phyloP scores from a whole-genome alignment of 768 basidiomycete genomes.

The Coprinellus aureogranulatus region DNA sequence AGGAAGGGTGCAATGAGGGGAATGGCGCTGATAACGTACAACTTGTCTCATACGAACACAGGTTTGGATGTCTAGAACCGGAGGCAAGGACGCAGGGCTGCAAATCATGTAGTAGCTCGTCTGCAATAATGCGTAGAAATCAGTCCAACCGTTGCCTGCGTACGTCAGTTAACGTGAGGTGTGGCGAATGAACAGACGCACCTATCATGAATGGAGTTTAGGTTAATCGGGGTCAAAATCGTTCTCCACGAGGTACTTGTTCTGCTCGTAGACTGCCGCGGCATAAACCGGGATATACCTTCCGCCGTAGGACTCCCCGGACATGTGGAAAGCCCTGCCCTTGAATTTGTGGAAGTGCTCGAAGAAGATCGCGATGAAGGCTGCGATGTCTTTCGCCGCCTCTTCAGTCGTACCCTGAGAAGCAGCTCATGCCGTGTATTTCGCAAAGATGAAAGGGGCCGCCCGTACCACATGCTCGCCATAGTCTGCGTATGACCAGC shows the following conservation, averaged over 20 bases:
- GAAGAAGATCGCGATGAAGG: slow-evolving; percentile 77
- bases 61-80: slow-evolving; percentile 45
- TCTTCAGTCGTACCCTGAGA: slow-evolving; percentile 68
- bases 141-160: slow-evolving; percentile 62
- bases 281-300: slow-evolving; percentile 71
- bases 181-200: slow-evolving; percentile 17
- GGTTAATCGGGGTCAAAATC: slow-evolving; percentile 61
- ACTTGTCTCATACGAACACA: slow-evolving; percentile 61
- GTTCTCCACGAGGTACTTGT: slow-evolving; percentile 48
- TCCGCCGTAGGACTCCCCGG: slow-evolving; percentile 80
- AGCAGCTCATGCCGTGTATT: neutral
- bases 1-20: neutral
- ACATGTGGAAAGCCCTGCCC: slow-evolving; percentile 65
- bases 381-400: slow-evolving; percentile 73
- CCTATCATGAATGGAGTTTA: slow-evolving; percentile 70
- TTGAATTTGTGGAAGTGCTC: slow-evolving; percentile 73
- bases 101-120: slow-evolving; percentile 52
- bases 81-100: slow-evolving; percentile 45
- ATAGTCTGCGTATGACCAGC: slow-evolving; percentile 65
- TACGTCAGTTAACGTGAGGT: neutral
- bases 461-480: slow-evolving; percentile 55
- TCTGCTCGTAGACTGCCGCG: slow-evolving; percentile 73
- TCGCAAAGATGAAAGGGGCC: neutral
- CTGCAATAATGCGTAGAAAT: slow-evolving; percentile 43
- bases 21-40: slow-evolving; percentile 30